phyloP scores from a whole-genome alignment of 768 basidiomycete genomes.

The Xerocomellus intermedius region DNA sequence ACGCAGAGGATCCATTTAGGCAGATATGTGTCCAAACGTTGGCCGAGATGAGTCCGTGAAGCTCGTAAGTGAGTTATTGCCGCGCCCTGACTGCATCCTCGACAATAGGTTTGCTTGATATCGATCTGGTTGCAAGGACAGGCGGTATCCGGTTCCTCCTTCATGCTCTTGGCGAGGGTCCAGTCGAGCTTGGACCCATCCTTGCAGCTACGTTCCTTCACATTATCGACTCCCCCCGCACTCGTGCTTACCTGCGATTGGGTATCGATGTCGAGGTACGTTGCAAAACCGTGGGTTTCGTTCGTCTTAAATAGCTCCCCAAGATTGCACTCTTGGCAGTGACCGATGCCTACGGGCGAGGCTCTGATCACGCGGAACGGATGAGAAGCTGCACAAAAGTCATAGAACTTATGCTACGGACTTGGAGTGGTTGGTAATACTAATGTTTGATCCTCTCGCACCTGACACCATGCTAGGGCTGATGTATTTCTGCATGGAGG shows the following conservation, averaged over 20 bases:
- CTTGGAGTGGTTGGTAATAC: constrained; percentile 81
- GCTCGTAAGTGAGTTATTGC: constrained; percentile 3
- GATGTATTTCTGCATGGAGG: constrained; percentile 91
- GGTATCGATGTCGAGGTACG: constrained; percentile 88
- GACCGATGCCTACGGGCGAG: constrained; percentile 90
- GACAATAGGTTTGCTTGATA: constrained; percentile 77
- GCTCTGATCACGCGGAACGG: constrained; percentile 71
- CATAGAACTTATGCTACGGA: constrained; percentile 79
- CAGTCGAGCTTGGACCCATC: constrained; percentile 74
- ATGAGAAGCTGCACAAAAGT: constrained; percentile 77
- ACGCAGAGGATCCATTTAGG: constrained; percentile 86
- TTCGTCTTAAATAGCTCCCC: background rate
- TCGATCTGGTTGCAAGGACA: constrained; percentile 74
- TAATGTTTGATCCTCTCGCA: background rate
- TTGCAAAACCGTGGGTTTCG: background rate
- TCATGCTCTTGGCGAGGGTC: constrained; percentile 87
- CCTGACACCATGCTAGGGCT: constrained; percentile 53
- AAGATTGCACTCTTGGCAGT: constrained; percentile 86
- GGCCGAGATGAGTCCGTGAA: constrained; percentile 76
- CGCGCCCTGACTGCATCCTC: constrained; percentile 9
- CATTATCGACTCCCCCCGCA: constrained; percentile 82
- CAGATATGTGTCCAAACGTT: constrained; percentile 82
- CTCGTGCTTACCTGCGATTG: constrained; percentile 70
- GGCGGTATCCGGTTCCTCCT: constrained; percentile 86
- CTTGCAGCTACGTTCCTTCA: constrained; percentile 79